A percentile compares a stretch with the other conserved stretches of the same genome.
These are phyloP conservation scores for Gloeophyllum trabeum DNA, from an alignment of 768 basidiomycete genomes.

Conservation along the genomic window DNA sequence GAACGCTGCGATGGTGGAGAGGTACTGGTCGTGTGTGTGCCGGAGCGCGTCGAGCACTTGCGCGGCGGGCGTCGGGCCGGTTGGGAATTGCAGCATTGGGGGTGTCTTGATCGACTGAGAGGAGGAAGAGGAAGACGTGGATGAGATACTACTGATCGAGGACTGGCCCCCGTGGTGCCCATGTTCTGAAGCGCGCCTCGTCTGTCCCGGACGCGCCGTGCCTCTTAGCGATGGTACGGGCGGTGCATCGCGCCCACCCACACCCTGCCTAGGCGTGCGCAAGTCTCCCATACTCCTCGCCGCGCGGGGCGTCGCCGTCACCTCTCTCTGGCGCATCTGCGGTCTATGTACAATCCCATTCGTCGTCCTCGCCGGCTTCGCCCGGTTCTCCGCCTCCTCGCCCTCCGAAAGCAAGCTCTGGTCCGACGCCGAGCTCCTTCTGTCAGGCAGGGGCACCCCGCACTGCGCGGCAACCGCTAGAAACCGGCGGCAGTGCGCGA, in stretches of 20 bases:
- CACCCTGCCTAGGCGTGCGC: slow-evolving; percentile 19
- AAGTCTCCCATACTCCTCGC: slow-evolving; percentile 47
- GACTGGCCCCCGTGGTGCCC: slow-evolving; percentile 13
- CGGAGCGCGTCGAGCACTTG: slow-evolving; percentile 71
- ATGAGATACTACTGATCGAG: slow-evolving; percentile 65
- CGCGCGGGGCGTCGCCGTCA: slow-evolving; percentile 21
- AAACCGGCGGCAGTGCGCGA: slow-evolving; percentile 72
- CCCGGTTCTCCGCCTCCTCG: not conserved
- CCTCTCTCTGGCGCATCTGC: slow-evolving; percentile 2
- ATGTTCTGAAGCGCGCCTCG: not conserved
- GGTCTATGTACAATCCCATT: slow-evolving; percentile 10
- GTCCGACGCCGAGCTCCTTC: not conserved
- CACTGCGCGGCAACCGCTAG: slow-evolving; percentile 67
- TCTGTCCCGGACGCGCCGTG: not conserved
- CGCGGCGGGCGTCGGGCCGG: slow-evolving; percentile 55
- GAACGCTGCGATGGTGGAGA: slow-evolving; percentile 93
- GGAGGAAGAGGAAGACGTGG: slow-evolving; percentile 60
- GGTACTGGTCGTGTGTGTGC: slow-evolving; percentile 79
- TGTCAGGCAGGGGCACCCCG: slow-evolving; percentile 48
- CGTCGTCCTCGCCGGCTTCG: slow-evolving; percentile 1
- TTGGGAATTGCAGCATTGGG: slow-evolving; percentile 47
- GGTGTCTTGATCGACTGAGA: slow-evolving; percentile 37
- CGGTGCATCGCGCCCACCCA: slow-evolving; percentile 25
- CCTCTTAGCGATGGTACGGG: slow-evolving; percentile 19
- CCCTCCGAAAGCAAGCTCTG: not conserved